Evolutionary conservation across 208 protist species (phyloP).

Genomic region (Crithidia acanthocephali): DNA sequence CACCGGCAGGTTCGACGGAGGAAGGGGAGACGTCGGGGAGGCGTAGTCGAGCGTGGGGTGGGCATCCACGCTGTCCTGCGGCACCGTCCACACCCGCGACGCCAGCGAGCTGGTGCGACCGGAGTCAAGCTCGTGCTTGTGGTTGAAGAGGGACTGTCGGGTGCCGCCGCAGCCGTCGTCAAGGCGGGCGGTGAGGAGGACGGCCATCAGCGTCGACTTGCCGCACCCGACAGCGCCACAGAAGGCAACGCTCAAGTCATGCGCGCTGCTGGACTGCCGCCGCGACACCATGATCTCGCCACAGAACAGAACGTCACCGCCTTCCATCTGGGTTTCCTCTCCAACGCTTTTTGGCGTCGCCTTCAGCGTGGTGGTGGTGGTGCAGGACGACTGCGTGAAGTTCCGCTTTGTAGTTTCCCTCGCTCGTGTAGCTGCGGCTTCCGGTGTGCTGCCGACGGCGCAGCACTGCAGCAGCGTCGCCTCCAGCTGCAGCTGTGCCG

Average conservation of each 20-base stretch:
- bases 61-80: background rate
- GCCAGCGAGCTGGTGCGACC: constrained; percentile 95
- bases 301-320: constrained; percentile 55
- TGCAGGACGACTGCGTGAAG: too few relatives aligned
- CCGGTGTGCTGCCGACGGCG: constrained; percentile 22
- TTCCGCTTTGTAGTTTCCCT: too few relatives aligned
- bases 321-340: background rate
- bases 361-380: too few relatives aligned
- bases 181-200: constrained; percentile 65
- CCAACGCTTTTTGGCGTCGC: background rate
- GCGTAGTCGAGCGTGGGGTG: background rate
- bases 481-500: constrained; percentile 61
- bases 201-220: constrained; percentile 89
- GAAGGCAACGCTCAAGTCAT: constrained; percentile 83
- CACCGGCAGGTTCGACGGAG: background rate
- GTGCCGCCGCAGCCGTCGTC: constrained; percentile 85
- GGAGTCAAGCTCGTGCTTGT: constrained; percentile 96
- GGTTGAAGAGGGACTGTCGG: constrained; percentile 91
- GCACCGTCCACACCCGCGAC: constrained; percentile 89
- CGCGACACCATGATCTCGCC: constrained; percentile 86
- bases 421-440: background rate
- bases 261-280: constrained; percentile 44
- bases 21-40: background rate
- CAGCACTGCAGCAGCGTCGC: constrained; percentile 66
- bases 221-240: constrained; percentile 83